Evolutionary conservation across 192 early-diverging fungal species (phyloP).

Genomic region (Neocallimastix lanati): DNA sequence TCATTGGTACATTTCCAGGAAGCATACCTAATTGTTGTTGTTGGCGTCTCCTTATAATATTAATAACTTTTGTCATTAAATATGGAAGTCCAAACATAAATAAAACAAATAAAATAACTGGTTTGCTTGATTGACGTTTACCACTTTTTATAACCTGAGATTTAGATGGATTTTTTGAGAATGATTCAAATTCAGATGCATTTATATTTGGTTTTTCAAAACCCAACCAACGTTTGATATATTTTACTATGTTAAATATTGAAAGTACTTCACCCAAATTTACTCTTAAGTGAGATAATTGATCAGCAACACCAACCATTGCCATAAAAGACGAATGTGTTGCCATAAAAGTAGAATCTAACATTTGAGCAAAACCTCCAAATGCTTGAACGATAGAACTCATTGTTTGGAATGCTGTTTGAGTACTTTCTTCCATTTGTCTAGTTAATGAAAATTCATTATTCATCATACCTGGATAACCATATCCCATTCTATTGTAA

Average conservation of each 20-base stretch:
- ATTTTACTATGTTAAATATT: slow-evolving; percentile 54
- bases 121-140: not conserved
- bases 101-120: not conserved
- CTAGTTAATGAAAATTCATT: slow-evolving; percentile 9
- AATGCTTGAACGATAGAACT: slow-evolving; percentile 88
- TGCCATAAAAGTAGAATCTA: slow-evolving; percentile 92
- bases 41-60: slow-evolving; percentile 37
- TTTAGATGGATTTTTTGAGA: not conserved
- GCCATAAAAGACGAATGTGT: slow-evolving; percentile 74
- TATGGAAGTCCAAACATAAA: not conserved
- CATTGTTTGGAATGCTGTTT: slow-evolving; percentile 79
- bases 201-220: not conserved
- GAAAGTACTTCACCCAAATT: slow-evolving; percentile 74
- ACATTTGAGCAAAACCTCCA: slow-evolving; percentile 93
- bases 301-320: slow-evolving; percentile 95
- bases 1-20: not conserved
- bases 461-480: slow-evolving; percentile 6
- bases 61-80: slow-evolving; percentile 49
- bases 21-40: slow-evolving; percentile 9
- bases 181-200: not conserved
- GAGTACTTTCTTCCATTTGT: slow-evolving; percentile 68
- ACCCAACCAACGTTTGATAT: slow-evolving; percentile 10
- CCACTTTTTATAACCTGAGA: not conserved
- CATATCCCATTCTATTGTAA: slow-evolving; percentile 24
- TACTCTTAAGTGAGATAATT: slow-evolving; percentile 74